These are phyloP conservation scores for Posidonia oceanica DNA, from an alignment of 116 monocot genomes.

Conservation along the genomic window DNA sequence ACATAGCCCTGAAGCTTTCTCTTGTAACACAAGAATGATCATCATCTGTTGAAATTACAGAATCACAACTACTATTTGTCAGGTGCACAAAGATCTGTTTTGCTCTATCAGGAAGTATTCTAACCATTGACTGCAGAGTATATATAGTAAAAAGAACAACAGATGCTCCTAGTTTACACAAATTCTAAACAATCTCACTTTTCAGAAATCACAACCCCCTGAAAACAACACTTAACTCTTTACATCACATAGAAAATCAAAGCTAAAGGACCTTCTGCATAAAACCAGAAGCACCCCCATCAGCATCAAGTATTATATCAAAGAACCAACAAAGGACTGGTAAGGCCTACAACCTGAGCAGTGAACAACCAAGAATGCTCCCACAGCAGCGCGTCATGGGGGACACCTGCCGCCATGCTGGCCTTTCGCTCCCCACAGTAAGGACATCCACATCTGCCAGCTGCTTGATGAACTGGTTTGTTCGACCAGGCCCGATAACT, in stretches of 20 bases:
- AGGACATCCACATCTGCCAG: conserved; percentile 81
- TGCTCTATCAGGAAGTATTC: no score
- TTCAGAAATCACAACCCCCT: neutral
- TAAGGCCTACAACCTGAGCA: conserved; percentile 45
- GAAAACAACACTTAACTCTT: neutral
- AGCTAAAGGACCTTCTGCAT: neutral
- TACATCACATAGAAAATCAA: conserved; percentile 6
- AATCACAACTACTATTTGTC: no score
- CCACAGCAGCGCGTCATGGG: conserved; percentile 77
- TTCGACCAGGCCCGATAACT: conserved; percentile 75
- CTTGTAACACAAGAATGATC: no score
- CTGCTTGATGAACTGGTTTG: conserved; percentile 83
- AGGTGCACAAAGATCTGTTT: neutral
- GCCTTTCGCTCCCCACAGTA: conserved; percentile 51
- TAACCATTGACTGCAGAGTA: neutral
- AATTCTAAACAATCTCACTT: neutral
- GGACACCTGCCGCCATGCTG: conserved; percentile 63
- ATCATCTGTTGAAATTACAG: no score
- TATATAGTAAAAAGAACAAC: neutral
- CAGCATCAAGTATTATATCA: conserved; percentile 3
- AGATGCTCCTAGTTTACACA: conserved; percentile 2
- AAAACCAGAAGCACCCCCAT: neutral
- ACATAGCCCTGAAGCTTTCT: no score
- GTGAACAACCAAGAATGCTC: conserved; percentile 70
- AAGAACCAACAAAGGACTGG: neutral